Percentiles rank a stretch among this genome's conserved stretches.
Conservation (phyloP, 2,329 filamentous ascomycete species). For the Colletotrichum truncatum region DNA sequence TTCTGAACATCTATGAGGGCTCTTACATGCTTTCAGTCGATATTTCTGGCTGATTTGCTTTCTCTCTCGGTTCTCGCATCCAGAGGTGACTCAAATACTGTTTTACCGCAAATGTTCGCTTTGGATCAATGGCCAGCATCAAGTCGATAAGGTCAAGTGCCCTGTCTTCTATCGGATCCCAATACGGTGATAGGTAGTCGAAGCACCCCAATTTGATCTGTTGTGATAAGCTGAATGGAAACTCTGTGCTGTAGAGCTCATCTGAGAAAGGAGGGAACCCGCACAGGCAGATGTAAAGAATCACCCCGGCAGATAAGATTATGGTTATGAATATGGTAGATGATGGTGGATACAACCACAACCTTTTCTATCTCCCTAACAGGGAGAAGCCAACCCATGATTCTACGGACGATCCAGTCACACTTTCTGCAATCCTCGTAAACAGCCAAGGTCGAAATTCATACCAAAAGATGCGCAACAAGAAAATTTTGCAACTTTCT, state of each 20-base stretch:
- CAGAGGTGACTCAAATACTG: constrained; percentile 92
- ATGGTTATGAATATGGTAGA: not conserved
- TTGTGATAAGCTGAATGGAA: constrained; percentile 85
- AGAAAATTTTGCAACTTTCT: not conserved
- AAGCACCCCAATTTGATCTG: constrained; percentile 91
- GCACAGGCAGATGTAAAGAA: constrained; percentile 95
- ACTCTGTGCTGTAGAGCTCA: constrained; percentile 82
- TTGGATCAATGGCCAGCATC: constrained; percentile 90
- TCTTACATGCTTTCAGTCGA: too few relatives aligned
- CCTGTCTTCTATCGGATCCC: constrained; percentile 69
- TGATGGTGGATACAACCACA: not conserved
- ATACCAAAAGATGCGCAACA: not conserved
- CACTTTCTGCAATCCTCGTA: not conserved
- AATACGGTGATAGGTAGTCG: constrained; percentile 95
- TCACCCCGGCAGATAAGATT: constrained; percentile 96
- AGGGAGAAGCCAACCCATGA: not conserved
- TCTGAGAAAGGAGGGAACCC: constrained; percentile 97
- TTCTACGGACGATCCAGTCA: not conserved
- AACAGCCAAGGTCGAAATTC: not conserved
- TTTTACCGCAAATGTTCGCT: constrained; percentile 85
- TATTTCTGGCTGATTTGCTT: too few relatives aligned
- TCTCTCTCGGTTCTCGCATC: too few relatives aligned
- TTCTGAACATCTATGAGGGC: too few relatives aligned
- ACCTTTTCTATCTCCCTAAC: not conserved
- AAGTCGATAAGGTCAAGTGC: constrained; percentile 92